Evolutionary conservation across 2,329 filamentous ascomycete species (phyloP).

Genomic region (Cryphonectria carpinicola): DNA sequence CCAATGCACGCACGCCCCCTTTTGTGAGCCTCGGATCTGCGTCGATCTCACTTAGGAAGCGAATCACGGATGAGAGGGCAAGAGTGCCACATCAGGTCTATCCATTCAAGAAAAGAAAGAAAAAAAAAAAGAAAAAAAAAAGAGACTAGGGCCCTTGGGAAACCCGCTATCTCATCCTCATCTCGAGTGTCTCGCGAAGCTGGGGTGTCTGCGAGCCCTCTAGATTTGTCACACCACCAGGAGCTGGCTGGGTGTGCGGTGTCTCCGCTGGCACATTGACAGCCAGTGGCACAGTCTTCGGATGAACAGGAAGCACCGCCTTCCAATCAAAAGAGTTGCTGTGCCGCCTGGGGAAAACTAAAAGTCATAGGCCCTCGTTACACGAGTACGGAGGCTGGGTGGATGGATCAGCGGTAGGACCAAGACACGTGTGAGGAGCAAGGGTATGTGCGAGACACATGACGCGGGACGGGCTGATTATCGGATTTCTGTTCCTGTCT

Average conservation of each 20-base stretch:
- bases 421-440: conserved; percentile 1
- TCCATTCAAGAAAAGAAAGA: neutral
- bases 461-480: neutral
- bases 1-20: neutral
- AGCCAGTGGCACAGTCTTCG: neutral
- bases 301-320: neutral
- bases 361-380: neutral
- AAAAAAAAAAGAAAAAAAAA: neutral
- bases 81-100: neutral
- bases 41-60: neutral
- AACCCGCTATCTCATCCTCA: neutral
- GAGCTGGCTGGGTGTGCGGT: neutral
- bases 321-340: neutral
- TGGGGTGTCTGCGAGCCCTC: neutral
- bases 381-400: neutral
- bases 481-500: neutral
- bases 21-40: neutral
- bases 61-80: neutral
- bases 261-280: neutral
- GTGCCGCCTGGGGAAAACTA: neutral
- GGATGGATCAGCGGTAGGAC: neutral
- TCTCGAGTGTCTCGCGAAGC: neutral
- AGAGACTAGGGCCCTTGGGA: neutral
- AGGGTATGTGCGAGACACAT: conserved; percentile 11
- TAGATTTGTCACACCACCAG: neutral